Conservation (phyloP, 805 yeast species). For the Saccharomycopsis selenospora region DNA sequence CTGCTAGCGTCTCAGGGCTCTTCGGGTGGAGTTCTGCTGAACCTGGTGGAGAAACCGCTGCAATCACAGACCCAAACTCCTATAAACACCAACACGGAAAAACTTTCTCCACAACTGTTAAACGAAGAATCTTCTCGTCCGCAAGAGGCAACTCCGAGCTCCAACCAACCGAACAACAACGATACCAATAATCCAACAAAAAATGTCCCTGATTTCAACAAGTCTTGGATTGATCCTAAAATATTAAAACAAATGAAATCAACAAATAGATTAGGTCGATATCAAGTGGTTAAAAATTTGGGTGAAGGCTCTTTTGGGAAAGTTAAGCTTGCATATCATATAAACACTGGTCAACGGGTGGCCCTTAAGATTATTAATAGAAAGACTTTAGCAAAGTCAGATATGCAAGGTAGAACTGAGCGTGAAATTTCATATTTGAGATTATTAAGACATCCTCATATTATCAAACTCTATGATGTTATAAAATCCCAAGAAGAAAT, state of each 20-base stretch:
- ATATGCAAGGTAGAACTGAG: constrained; percentile 95
- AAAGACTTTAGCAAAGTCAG: constrained; percentile 86
- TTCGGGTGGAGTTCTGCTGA: no score
- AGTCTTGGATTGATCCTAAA: constrained; percentile 20
- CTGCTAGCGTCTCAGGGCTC: not conserved
- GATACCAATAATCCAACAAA: not conserved
- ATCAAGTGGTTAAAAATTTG: constrained; percentile 83
- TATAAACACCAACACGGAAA: not conserved
- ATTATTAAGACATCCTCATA: constrained; percentile 88
- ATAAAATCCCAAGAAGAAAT: constrained; percentile 93
- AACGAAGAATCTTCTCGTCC: not conserved
- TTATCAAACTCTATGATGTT: constrained; percentile 90
- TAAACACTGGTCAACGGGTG: constrained; percentile 85
- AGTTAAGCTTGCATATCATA: constrained; percentile 84
- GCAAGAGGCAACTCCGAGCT: no score
- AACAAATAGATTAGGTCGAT: constrained; percentile 64
- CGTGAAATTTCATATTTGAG: constrained; percentile 88
- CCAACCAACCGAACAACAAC: no score
- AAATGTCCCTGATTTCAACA: constrained; percentile 11
- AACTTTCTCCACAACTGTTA: not conserved
- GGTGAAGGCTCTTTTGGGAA: constrained; percentile 98
- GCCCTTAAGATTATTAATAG: constrained; percentile 90
- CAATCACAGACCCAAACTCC: not conserved
- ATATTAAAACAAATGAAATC: constrained; percentile 20
- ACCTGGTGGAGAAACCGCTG: not conserved